Evolutionary conservation across 164 flowering plant genomes (phyloP), one percentile per base, ranked within the genome.

Genomic region (Warburgia ugandensis): DNA sequence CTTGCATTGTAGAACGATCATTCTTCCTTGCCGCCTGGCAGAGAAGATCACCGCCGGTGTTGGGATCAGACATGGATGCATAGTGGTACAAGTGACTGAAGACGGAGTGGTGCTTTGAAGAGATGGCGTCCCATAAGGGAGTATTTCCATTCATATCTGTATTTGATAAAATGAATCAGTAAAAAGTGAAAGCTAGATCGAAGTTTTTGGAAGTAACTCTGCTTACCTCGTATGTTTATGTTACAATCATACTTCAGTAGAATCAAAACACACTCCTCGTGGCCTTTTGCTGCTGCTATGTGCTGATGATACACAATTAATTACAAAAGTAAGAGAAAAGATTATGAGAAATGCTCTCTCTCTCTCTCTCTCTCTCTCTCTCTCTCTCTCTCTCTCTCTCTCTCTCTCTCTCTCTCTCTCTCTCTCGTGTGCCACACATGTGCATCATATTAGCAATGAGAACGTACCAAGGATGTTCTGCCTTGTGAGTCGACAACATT

Each of bases 221-320:
- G 14, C 9, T 44, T 71, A 86, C 97, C 97, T 73, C 63, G 60
- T 17, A 76, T 17, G 39, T 80, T 75, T 27, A 83, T 42, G 60
- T 73, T 80, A 62, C 94, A 80, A 0, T 56, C 81, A 43, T 86
- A 79, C 58, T 77, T 78, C 22, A 89, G 78, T 28, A 89, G 84
- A 25, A 73, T 77, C 52, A 72, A 17, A 10, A 86, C 89, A 67
- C 88, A 86, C 0, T 80, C 90, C 67, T 89, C 90, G 66, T 86
- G 80, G 49, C 97, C 97, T 50, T 74, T 70, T 26, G 86, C 71
- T 45, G 88, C 90, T 61, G 94, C 92, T 59, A 83, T 70, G 62
- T 89, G 95, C 95, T 87, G 78, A 58, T 35, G 25, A 36, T 13
- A 23, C 27, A 33, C 4, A 55, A 44, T 10, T 4, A 13, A 35